Evolutionary conservation across 768 basidiomycete species (phyloP).

Genomic region (Ramaria rubella): DNA sequence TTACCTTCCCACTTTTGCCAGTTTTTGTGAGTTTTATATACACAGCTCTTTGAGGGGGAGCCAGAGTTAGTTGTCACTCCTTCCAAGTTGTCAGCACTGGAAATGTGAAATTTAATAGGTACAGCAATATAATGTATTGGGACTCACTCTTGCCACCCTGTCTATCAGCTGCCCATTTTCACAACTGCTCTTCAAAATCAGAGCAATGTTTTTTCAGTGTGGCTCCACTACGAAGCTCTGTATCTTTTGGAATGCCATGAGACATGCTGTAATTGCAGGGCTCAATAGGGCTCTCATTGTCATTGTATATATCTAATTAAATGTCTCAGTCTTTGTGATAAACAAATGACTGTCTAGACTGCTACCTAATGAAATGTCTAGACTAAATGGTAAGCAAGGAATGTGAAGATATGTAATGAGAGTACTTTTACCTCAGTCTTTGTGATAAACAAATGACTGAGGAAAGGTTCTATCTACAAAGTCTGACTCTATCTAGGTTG

Average conservation of each 20-base stretch:
- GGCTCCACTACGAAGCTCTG: background rate
- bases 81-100: background rate
- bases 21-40: background rate
- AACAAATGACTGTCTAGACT: no score
- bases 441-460: no score
- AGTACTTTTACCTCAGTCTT: no score
- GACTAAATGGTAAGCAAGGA: no score
- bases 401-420: no score
- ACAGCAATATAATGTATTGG: background rate
- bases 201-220: constrained; percentile 4
- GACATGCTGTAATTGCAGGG: background rate
- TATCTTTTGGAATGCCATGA: background rate
- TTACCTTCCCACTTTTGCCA: background rate
- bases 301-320: background rate
- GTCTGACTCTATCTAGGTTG: no score
- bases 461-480: no score
- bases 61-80: background rate
- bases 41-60: background rate
- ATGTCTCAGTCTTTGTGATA: no score
- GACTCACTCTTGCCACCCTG: background rate
- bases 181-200: background rate
- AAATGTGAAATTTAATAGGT: background rate
- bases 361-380: no score
- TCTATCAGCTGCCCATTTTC: background rate
- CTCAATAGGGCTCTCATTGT: background rate